Conservation (phyloP, 1,139 yeast genomes). For the Saccharomyces hybrid region DNA sequence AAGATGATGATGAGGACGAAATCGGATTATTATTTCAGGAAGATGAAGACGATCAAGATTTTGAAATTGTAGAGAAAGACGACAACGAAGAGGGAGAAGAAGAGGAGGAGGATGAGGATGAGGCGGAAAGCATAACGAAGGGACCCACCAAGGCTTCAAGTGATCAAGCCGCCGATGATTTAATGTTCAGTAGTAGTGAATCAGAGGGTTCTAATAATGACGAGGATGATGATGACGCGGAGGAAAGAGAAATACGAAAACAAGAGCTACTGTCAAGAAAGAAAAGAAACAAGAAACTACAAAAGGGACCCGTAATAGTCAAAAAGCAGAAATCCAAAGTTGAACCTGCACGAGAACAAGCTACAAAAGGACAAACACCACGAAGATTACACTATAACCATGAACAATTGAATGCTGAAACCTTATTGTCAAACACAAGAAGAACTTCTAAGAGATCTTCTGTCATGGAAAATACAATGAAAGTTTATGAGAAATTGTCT, state of each 20-base stretch:
- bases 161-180: slow-evolving; percentile 35
- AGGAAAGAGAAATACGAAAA: slow-evolving; percentile 54
- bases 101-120: slow-evolving; percentile 9
- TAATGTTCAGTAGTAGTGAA: slow-evolving; percentile 38
- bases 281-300: slow-evolving; percentile 33
- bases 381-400: slow-evolving; percentile 10
- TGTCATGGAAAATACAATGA: slow-evolving; percentile 71
- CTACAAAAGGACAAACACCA: slow-evolving; percentile 11
- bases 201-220: slow-evolving; percentile 28
- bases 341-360: background rate
- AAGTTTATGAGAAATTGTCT: slow-evolving; percentile 63
- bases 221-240: slow-evolving; percentile 54
- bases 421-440: slow-evolving; percentile 43
- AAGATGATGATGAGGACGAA: slow-evolving; percentile 51
- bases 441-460: slow-evolving; percentile 74
- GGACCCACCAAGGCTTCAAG: background rate
- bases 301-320: slow-evolving; percentile 39
- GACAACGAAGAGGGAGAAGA: slow-evolving; percentile 21
- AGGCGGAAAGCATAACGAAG: slow-evolving; percentile 6
- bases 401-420: slow-evolving; percentile 38
- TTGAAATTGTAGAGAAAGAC: slow-evolving; percentile 35
- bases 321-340: slow-evolving; percentile 32
- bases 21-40: slow-evolving; percentile 72
- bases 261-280: slow-evolving; percentile 42
- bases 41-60: slow-evolving; percentile 77